Base-by-base conservation (phyloP, 441 rosid genomes). In the Euphorbia corollata region DNA sequence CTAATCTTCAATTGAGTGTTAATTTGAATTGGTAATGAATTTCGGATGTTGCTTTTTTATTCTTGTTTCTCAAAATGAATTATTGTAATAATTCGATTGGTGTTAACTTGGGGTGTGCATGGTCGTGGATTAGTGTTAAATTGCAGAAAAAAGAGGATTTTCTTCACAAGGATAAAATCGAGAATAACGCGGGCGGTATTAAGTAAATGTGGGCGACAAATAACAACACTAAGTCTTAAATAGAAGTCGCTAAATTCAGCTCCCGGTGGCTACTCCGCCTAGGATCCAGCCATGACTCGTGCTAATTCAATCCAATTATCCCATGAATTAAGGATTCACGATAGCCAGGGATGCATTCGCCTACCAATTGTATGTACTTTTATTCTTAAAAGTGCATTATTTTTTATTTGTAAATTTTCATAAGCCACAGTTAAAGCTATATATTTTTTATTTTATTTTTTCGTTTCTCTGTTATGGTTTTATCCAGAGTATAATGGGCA, bases 301-400 rank as follows among this genome's bases (percentile, higher is more conserved):
- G 71, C 79, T 56, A 77, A 80, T 64, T 82, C 85, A 30, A 55
- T 85, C 77, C 87, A 79, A 69, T 70, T 84, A 68, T 78, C 92
- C 63, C 84, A 65, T 45, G 88, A 88, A 76, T 73, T 78, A 39
- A 79, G 78, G 75, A 50, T 87, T 73, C 80, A 27, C 32, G 4
- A 27, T 27, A 27, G 32, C 32, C 32, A 72, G 24, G 84, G 84
- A 66, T 76, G 82, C 70, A 43, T 77, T 73, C 68, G 73, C 67
- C 75, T 60, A 64, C 73, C 70, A 27, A 51, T 68, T 48, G 98
- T 90, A 75, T 61, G 86, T 75, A 59, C 19, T 6, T 47, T 41
- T 19, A 0, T 54, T 36, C 9, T 36, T 36, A 51, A 5, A 16
- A 2, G 67, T 2, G 19, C 15, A 27, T 11, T 59, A 6, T 8